Percentiles rank a stretch among this genome's conserved stretches.
Conservation (phyloP, 2,329 filamentous ascomycete genomes). For the Arachnopeziza araneosa region DNA sequence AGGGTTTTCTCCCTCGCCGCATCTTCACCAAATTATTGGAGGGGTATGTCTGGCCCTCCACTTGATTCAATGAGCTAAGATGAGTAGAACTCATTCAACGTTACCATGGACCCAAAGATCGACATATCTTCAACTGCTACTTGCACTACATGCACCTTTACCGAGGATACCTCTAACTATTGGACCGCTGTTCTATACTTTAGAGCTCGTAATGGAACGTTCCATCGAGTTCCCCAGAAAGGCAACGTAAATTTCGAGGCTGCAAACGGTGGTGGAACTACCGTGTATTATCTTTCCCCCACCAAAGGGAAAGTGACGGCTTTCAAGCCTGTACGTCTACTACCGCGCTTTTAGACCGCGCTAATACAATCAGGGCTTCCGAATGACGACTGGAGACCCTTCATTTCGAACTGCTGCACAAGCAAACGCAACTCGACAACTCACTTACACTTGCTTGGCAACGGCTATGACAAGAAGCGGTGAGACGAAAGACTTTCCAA, state of each 20-base stretch:
- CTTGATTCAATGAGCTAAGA: background rate
- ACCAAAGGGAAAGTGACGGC: slow-evolving; percentile 6
- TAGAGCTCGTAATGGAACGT: slow-evolving; percentile 16
- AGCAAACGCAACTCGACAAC: slow-evolving; percentile 5
- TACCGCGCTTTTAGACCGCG: background rate
- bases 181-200: slow-evolving; percentile 26
- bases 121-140: background rate
- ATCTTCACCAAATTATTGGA: slow-evolving; percentile 29
- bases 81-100: background rate
- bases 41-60: background rate
- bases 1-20: background rate
- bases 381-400: slow-evolving; percentile 18
- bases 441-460: background rate
- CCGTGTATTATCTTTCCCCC: slow-evolving; percentile 16
- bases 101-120: background rate
- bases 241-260: slow-evolving; percentile 7
- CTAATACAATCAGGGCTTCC: slow-evolving; percentile 16
- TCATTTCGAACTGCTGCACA: slow-evolving; percentile 10
- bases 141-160: slow-evolving; percentile 18
- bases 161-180: slow-evolving; percentile 24
- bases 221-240: slow-evolving; percentile 12
- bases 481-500: slow-evolving; percentile 10
- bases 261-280: slow-evolving; percentile 12
- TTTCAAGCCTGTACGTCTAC: slow-evolving; percentile 15
- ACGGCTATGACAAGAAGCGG: background rate